Percentiles rank a stretch among this genome's conserved stretches.
These are phyloP conservation scores for Fusarium kyushuense DNA, from an alignment of 2,329 filamentous ascomycete genomes.

Conservation along the genomic window DNA sequence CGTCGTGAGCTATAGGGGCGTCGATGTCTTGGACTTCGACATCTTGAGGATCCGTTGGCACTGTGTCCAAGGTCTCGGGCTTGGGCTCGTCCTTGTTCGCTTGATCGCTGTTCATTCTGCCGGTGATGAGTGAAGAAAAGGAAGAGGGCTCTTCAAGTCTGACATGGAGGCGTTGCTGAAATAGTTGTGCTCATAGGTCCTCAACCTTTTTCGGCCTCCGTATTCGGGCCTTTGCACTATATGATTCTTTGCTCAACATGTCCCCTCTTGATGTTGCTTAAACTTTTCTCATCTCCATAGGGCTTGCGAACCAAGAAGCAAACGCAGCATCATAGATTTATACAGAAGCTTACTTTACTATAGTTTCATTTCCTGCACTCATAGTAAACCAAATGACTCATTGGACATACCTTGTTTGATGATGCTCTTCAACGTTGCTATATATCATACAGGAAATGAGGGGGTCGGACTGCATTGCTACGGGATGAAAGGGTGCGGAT, in stretches of 20 bases:
- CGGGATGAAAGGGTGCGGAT: neutral
- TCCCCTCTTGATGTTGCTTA: neutral
- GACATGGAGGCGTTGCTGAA: neutral
- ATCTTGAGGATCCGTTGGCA: neutral
- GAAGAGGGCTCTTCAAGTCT: neutral
- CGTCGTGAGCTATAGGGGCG: conserved; percentile 16
- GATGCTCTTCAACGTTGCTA: neutral
- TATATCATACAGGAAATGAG: neutral
- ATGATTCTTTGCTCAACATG: neutral
- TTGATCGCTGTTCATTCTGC: conserved; percentile 8
- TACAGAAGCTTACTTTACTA: neutral
- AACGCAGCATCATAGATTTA: neutral
- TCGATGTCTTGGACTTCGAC: conserved; percentile 33
- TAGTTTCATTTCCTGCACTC: neutral
- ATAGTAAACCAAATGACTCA: neutral
- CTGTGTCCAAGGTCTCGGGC: neutral
- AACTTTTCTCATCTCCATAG: neutral
- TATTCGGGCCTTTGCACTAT: conserved; percentile 2
- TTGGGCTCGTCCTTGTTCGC: conserved; percentile 3
- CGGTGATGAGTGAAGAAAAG: neutral
- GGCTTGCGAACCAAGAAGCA: neutral
- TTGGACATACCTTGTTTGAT: neutral
- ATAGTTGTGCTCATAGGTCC: neutral
- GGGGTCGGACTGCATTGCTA: neutral
- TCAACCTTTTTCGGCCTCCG: neutral